Conservation (phyloP, 441 rosid genomes). For the Sinapis alba region DNA sequence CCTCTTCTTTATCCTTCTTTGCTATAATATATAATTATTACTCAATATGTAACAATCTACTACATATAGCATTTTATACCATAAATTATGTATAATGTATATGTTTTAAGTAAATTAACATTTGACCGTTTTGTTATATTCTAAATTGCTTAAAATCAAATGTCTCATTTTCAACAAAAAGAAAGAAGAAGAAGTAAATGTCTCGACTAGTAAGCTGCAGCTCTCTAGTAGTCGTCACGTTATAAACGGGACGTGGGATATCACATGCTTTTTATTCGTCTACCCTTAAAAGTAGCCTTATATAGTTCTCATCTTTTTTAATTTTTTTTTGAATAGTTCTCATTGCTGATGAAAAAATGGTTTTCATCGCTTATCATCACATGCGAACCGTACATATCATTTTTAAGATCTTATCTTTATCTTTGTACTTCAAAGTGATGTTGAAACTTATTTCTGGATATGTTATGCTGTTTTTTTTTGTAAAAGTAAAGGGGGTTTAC, state of each 20-base stretch:
- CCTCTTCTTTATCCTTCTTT: background rate
- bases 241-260: constrained; percentile 4
- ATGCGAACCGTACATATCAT: constrained; percentile 19
- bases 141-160: background rate
- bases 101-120: background rate
- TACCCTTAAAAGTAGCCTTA: background rate
- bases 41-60: background rate
- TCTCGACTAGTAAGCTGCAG: background rate
- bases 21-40: background rate
- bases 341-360: too few species aligned
- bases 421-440: background rate
- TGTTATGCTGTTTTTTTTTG: background rate
- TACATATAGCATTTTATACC: background rate
- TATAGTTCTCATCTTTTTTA: background rate
- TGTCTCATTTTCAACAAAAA: too few species aligned
- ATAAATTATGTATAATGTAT: background rate
- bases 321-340: too few species aligned
- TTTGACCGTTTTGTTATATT: background rate
- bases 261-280: constrained; percentile 16
- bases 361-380: constrained; percentile 13
- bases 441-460: background rate
- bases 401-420: background rate
- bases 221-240: background rate
- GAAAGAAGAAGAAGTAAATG: background rate
- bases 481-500: too few species aligned